phyloP scores from a whole-genome alignment of 306 rosid genomes.

The Luffa acutangula region DNA sequence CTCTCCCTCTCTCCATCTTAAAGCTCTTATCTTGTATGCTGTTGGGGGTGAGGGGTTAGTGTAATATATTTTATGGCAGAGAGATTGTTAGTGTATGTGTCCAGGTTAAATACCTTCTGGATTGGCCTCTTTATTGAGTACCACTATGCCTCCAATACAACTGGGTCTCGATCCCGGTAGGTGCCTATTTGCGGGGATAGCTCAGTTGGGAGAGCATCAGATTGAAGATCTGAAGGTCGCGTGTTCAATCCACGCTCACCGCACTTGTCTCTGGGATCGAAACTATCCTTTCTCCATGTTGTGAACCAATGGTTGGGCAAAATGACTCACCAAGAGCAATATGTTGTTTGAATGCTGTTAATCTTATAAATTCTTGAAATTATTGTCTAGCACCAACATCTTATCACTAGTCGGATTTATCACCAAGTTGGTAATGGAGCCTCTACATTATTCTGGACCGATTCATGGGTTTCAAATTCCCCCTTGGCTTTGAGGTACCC shows the following conservation, averaged over 20 bases:
- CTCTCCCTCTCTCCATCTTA: neutral
- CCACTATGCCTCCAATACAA: slow-evolving; percentile 6
- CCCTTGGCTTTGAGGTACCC: too few species aligned
- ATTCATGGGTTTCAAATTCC: too few species aligned
- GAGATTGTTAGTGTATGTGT: neutral
- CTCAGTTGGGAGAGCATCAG: slow-evolving; percentile 72
- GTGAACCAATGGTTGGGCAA: neutral
- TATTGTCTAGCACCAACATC: too few species aligned
- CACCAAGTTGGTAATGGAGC: too few species aligned
- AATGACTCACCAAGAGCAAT: neutral
- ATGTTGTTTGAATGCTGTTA: neutral
- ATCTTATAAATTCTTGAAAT: neutral
- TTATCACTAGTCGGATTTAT: too few species aligned
- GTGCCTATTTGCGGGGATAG: slow-evolving; percentile 56
- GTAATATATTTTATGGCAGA: neutral
- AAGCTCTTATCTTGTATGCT: neutral
- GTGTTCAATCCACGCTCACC: slow-evolving; percentile 66
- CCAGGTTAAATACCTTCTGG: neutral
- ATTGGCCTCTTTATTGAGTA: slow-evolving; percentile 5
- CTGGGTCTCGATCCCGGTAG: slow-evolving; percentile 21
- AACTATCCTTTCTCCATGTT: neutral
- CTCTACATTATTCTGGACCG: too few species aligned
- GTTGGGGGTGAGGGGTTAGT: neutral
- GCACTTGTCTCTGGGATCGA: slow-evolving; percentile 34
- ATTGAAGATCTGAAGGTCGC: slow-evolving; percentile 59